Base-by-base conservation (phyloP, 768 basidiomycete species). In the Rhodotorula kratochvilovae region DNA sequence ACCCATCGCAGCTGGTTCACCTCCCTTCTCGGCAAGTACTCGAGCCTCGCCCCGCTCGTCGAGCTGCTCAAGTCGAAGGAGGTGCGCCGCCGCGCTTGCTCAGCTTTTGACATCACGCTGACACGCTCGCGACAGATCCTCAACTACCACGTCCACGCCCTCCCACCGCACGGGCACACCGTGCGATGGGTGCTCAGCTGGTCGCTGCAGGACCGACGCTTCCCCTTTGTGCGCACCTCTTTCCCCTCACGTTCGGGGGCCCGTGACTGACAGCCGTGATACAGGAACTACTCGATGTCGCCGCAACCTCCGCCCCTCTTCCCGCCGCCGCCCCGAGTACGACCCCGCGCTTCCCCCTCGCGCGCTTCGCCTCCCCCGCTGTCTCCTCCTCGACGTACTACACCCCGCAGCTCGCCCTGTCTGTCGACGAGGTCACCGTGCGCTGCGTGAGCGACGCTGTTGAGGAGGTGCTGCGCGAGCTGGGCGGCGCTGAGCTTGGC, bases 121-220 rank as follows among this genome's bases (percentile, higher is more conserved):
- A 33, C 36, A 23, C 10, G 3, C 19, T 17, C 8, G 5, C 43
- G 16, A 3, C 67, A 96, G 92, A 85, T 97, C 55, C 82, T 85
- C 43, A 96, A 96, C 80, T 98, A 94, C 79, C 89, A 87, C 0
- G 82, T 97, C 57, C 87, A 87, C 0, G 88, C 92, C 74, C 89
- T 94, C 57, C 82, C 88, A 0, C 65, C 50, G 5, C 92, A 92
- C 80, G 91, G 94, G 1, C 86, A 88, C 66, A 97, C 95, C 0
- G 84, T 89, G 3, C 86, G 96, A 27, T 98, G 93, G 92, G 90
- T 88, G 0, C 80, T 98, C 5, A 91, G 85, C 0, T 97, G 95
- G 95, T 92, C 90, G 0, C 87, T 88, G 64, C 82, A 81, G 4
- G 83, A 85, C 39, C 79, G 79, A 23, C 86, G 87, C 13, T 81